Percentiles rank a stretch among this genome's conserved stretches.
These are phyloP conservation scores for Claviceps humidiphila DNA, from an alignment of 2,329 filamentous ascomycete species.

Conservation along the genomic window DNA sequence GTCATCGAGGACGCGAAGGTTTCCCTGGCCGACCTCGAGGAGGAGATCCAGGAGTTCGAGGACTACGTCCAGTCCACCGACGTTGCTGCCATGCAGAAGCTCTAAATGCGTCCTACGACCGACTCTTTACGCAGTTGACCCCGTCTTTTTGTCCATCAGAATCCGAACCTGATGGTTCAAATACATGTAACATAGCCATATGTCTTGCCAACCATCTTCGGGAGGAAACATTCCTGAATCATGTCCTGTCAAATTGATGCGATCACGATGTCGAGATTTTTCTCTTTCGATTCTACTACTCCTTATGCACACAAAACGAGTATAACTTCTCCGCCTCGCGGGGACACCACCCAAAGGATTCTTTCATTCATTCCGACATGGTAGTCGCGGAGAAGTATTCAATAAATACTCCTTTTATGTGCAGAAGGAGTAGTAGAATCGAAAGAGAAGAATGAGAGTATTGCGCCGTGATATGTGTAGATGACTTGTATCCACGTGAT, in stretches of 20 bases:
- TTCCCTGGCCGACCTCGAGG: slow-evolving; percentile 74
- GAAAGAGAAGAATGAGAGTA: neutral
- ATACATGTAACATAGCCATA: neutral
- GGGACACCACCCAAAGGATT: no score
- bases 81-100: slow-evolving; percentile 81
- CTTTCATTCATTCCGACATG: neutral
- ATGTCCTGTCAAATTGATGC: neutral
- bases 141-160: neutral
- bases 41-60: slow-evolving; percentile 70
- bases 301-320: no score
- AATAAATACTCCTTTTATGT: no score
- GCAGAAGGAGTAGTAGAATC: no score
- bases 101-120: slow-evolving; percentile 39
- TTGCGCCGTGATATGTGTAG: no score
- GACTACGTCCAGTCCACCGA: slow-evolving; percentile 95
- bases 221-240: neutral
- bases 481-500: no score
- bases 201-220: neutral
- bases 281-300: no score
- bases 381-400: neutral
- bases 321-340: no score
- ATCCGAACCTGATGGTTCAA: neutral
- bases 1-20: slow-evolving; percentile 97
- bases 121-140: neutral
- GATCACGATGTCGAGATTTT: neutral